Percentiles rank a stretch among this genome's conserved stretches.
phyloP scores from a whole-genome alignment of 805 yeast genomes.

The Kuraishia hungarica region DNA sequence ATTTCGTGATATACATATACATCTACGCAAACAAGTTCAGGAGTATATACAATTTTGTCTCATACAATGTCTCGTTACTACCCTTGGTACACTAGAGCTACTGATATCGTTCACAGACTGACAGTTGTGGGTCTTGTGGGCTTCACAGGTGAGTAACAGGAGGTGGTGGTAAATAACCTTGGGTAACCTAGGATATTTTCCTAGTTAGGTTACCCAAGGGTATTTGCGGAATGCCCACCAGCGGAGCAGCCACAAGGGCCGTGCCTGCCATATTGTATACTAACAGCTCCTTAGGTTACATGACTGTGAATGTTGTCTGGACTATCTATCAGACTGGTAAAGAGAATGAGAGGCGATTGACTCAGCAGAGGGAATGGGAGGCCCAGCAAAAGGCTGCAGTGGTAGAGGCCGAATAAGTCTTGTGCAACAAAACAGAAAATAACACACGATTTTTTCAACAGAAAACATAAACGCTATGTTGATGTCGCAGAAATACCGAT shows the following conservation, averaged over 20 bases:
- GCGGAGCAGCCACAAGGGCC: no score
- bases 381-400: background rate
- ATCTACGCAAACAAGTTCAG: no score
- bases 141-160: constrained; percentile 16
- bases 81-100: constrained; percentile 71
- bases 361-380: constrained; percentile 20
- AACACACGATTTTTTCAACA: background rate
- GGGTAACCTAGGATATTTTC: no score
- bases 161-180: background rate
- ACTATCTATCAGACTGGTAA: constrained; percentile 45
- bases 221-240: no score
- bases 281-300: constrained; percentile 21
- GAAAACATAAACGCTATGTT: no score
- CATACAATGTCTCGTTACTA: constrained; percentile 16
- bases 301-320: constrained; percentile 43
- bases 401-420: background rate
- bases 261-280: background rate
- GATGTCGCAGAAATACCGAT: no score
- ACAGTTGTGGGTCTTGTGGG: constrained; percentile 64
- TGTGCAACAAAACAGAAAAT: constrained; percentile 1
- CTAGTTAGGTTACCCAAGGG: no score
- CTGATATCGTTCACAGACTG: constrained; percentile 66
- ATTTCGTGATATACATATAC: no score
- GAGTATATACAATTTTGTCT: no score
- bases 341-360: constrained; percentile 35